These are phyloP conservation scores for Westerdykella sp. DNA, from an alignment of 2,329 filamentous ascomycete genomes.

Conservation along the genomic window DNA sequence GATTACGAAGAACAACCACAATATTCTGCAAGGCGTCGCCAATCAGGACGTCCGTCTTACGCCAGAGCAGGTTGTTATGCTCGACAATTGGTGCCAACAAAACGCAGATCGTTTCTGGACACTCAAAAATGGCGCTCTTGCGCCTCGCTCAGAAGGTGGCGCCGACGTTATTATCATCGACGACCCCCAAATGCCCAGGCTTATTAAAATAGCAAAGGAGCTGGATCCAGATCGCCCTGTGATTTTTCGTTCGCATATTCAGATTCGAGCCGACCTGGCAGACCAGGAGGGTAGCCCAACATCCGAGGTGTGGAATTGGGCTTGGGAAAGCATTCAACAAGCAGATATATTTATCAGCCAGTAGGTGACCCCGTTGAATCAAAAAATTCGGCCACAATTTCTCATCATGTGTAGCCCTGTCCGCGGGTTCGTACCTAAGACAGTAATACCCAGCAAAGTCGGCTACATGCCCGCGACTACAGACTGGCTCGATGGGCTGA, in stretches of 20 bases:
- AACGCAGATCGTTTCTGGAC: slow-evolving; percentile 74
- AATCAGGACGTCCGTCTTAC: slow-evolving; percentile 59
- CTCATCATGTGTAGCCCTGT: slow-evolving; percentile 47
- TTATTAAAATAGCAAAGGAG: slow-evolving; percentile 69
- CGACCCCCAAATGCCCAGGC: slow-evolving; percentile 75
- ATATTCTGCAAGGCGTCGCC: slow-evolving; percentile 76
- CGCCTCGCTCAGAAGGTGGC: slow-evolving; percentile 59
- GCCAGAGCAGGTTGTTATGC: slow-evolving; percentile 53
- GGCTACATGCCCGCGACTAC: slow-evolving; percentile 74
- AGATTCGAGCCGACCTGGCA: slow-evolving; percentile 69
- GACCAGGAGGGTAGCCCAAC: slow-evolving; percentile 59
- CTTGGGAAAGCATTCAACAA: slow-evolving; percentile 64
- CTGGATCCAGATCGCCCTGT: slow-evolving; percentile 65
- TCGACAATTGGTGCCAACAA: slow-evolving; percentile 65
- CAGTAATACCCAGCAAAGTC: slow-evolving; percentile 60
- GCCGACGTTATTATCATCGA: slow-evolving; percentile 74
- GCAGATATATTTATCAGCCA: slow-evolving; percentile 79
- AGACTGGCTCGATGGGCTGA: slow-evolving; percentile 77
- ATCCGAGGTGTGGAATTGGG: slow-evolving; percentile 65
- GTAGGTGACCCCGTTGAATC: background rate
- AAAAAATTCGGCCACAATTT: no score
- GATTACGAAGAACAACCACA: slow-evolving; percentile 82
- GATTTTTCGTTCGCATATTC: slow-evolving; percentile 76
- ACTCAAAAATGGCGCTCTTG: slow-evolving; percentile 59
- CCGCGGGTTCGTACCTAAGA: slow-evolving; percentile 64